These are phyloP conservation scores for Syzygium grande DNA, from an alignment of 345 rosid species.

Conservation along the genomic window DNA sequence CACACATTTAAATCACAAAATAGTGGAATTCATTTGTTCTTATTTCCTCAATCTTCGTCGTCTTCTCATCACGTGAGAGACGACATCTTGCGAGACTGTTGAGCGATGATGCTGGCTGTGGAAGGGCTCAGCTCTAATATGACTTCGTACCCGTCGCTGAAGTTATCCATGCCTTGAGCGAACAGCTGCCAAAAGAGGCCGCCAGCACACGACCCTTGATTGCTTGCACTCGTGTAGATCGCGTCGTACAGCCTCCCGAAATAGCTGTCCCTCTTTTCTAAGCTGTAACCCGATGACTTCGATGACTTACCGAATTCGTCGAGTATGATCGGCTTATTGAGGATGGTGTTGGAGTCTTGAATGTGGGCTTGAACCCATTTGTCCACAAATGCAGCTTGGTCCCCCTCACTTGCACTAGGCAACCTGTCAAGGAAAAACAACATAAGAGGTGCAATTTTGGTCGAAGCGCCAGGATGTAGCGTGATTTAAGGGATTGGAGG, in stretches of 20 bases:
- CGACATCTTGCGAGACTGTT: constrained; percentile 42
- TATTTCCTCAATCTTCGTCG: not conserved
- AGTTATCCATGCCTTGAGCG: constrained; percentile 27
- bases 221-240: constrained; percentile 35
- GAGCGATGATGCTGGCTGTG: constrained; percentile 41
- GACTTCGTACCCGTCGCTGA: constrained; percentile 59
- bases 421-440: constrained; percentile 27
- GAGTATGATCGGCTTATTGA: constrained; percentile 50
- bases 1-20: not conserved
- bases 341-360: constrained; percentile 24
- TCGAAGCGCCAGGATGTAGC: not conserved
- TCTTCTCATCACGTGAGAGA: not conserved
- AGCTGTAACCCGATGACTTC: constrained; percentile 31
- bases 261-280: constrained; percentile 37
- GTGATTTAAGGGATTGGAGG: not conserved
- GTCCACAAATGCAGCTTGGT: constrained; percentile 31
- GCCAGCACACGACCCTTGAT: constrained; percentile 42
- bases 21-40: not conserved
- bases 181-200: constrained; percentile 72
- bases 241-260: constrained; percentile 29
- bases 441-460: no score
- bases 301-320: constrained; percentile 61
- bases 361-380: constrained; percentile 44
- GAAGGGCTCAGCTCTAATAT: constrained; percentile 45
- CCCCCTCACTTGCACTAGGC: constrained; percentile 21